phyloP scores from a whole-genome alignment of 2,329 filamentous ascomycete species.

The Huntiella bhutanensis region DNA sequence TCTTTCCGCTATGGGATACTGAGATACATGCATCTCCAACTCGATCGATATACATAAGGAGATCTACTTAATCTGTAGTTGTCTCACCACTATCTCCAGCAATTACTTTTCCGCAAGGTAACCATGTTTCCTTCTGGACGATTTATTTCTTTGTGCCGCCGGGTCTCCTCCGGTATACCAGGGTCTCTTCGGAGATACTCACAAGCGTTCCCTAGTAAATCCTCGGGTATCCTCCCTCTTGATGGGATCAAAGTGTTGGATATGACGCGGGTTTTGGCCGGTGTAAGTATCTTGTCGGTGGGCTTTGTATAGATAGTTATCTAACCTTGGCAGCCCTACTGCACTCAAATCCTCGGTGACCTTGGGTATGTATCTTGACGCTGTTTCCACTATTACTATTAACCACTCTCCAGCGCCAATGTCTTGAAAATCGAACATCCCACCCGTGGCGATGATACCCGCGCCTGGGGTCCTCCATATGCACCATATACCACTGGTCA shows the following conservation, averaged over 20 bases:
- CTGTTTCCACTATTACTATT: not conserved
- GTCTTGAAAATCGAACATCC: conserved; percentile 97
- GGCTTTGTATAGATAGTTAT: not conserved
- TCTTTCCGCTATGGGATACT: no score
- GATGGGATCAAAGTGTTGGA: conserved; percentile 79
- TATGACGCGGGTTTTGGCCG: conserved; percentile 90
- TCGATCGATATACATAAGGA: no score
- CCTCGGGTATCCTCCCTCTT: conserved; percentile 37
- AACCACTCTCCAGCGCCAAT: conserved; percentile 47
- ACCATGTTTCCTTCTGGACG: no score
- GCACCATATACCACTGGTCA: conserved; percentile 50
- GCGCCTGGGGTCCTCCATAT: conserved; percentile 92
- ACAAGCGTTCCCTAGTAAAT: not conserved
- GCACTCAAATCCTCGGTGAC: conserved; percentile 90
- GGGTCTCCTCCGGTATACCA: no score
- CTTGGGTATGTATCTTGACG: conserved; percentile 50
- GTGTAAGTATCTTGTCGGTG: conserved; percentile 38
- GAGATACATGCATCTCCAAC: no score
- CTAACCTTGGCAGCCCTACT: conserved; percentile 53
- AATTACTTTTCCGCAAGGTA: no score
- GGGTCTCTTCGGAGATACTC: not conserved
- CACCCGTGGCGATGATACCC: conserved; percentile 73
- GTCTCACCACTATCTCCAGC: no score
- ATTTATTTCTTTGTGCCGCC: no score
- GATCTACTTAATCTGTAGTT: no score